Evolutionary conservation across 192 early-diverging fungal species (phyloP).

Genomic region (Lunasporangiospora selenospora): DNA sequence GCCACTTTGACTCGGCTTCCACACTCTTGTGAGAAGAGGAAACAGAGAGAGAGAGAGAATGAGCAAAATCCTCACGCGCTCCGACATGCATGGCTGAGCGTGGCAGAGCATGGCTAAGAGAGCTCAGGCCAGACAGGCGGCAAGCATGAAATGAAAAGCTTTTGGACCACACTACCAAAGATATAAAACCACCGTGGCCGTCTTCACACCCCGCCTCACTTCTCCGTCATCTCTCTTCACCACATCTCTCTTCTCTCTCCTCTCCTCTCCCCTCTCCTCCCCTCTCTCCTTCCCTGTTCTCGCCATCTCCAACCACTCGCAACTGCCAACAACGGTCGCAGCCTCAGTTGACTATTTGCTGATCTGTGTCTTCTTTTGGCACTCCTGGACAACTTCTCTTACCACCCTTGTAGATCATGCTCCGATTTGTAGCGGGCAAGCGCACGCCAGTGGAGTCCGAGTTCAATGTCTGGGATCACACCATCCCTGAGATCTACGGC

Average conservation of each 20-base stretch:
- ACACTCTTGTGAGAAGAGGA: background rate
- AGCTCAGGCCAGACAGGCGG: background rate
- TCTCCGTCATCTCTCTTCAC: background rate
- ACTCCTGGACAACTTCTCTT: background rate
- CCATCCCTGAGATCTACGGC: conserved; percentile 81
- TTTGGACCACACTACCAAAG: background rate
- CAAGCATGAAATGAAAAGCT: background rate
- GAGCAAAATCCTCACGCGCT: background rate
- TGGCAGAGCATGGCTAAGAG: background rate
- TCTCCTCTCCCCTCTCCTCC: background rate
- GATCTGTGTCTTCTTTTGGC: too few species aligned
- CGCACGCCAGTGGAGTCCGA: conserved; percentile 43
- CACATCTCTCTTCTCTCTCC: too few species aligned
- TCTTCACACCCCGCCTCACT: background rate
- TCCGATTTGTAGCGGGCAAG: conserved; percentile 54
- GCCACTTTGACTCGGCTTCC: too few species aligned
- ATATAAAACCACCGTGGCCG: background rate
- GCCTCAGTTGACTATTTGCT: background rate
- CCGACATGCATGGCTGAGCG: background rate
- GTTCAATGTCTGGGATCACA: conserved; percentile 71
- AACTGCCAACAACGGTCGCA: background rate
- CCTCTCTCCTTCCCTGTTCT: background rate
- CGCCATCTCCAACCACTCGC: background rate
- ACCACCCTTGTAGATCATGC: conserved; percentile 47
- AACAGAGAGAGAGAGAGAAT: background rate